These are phyloP conservation scores for Argentina anserina DNA, from an alignment of 306 rosid genomes.

Conservation along the genomic window DNA sequence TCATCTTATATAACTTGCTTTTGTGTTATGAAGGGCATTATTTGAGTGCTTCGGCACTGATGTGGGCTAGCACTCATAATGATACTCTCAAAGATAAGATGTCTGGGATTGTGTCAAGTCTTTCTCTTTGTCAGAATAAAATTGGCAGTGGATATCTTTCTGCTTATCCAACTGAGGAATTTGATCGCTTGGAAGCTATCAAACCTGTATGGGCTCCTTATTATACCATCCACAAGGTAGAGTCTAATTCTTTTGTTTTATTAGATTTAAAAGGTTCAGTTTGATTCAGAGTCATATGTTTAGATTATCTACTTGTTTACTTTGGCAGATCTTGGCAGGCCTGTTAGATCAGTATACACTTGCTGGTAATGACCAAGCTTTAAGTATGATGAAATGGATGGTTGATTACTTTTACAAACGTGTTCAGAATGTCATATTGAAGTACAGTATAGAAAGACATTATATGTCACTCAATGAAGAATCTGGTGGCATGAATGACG, in stretches of 20 bases:
- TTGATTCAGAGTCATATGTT: slow-evolving; percentile 8
- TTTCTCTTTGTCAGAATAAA: slow-evolving; percentile 67
- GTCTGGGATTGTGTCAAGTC: slow-evolving; percentile 45
- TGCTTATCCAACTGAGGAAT: slow-evolving; percentile 70
- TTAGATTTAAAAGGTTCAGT: slow-evolving; percentile 7
- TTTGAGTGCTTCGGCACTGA: slow-evolving; percentile 79
- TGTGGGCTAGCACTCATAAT: slow-evolving; percentile 85
- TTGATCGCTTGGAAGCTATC: slow-evolving; percentile 67
- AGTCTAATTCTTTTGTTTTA: neutral
- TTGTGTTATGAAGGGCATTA: slow-evolving; percentile 70
- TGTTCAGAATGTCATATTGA: slow-evolving; percentile 58
- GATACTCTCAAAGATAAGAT: slow-evolving; percentile 52
- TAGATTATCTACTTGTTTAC: slow-evolving; percentile 9
- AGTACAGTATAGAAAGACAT: slow-evolving; percentile 50
- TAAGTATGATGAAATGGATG: slow-evolving; percentile 73
- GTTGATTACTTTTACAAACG: slow-evolving; percentile 84
- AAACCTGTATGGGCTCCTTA: slow-evolving; percentile 86
- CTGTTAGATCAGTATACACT: slow-evolving; percentile 72
- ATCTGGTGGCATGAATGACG: slow-evolving; percentile 98
- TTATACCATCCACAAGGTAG: slow-evolving; percentile 96
- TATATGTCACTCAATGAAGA: slow-evolving; percentile 70
- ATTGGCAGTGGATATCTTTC: slow-evolving; percentile 84
- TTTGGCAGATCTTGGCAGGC: slow-evolving; percentile 77
- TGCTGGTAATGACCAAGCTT: slow-evolving; percentile 57
- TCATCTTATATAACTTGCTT: slow-evolving; percentile 28